phyloP scores from a whole-genome alignment of 108 stramenopile species.

The Epipyxis sp. region DNA sequence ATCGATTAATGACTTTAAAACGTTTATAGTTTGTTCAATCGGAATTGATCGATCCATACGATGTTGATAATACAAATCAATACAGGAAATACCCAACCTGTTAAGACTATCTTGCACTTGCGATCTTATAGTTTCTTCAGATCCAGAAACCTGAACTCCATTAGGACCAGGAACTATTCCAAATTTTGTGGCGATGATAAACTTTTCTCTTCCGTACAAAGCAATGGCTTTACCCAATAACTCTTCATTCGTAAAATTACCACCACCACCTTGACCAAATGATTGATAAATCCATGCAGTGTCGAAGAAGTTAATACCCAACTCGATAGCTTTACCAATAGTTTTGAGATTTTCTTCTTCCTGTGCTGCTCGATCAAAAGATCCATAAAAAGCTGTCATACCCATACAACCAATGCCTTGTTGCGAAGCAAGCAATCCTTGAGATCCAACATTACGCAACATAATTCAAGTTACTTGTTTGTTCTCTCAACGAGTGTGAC shows the following conservation, averaged over 20 bases:
- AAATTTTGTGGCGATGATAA: conserved; percentile 13
- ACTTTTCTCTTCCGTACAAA: conserved; percentile 5
- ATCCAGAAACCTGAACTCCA: background rate
- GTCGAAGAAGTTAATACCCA: conserved; percentile 11
- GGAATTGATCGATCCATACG: conserved; percentile 22
- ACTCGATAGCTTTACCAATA: conserved; percentile 5
- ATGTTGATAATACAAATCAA: conserved; percentile 50
- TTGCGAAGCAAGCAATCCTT: too few species aligned
- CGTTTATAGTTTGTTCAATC: conserved; percentile 8
- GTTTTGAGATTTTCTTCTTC: conserved; percentile 9
- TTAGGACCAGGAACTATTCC: background rate
- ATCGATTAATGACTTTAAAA: conserved; percentile 39
- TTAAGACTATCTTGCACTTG: conserved; percentile 30
- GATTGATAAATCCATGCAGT: conserved; percentile 8
- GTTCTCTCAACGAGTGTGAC: too few species aligned
- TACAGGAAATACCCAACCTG: conserved; percentile 32
- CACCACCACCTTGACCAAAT: conserved; percentile 20
- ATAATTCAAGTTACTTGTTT: too few species aligned
- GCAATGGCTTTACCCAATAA: background rate
- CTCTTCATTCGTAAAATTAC: conserved; percentile 21
- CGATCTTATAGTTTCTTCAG: background rate
- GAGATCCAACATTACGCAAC: too few species aligned
- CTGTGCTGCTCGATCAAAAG: conserved; percentile 3
- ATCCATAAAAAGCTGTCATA: conserved; percentile 21
- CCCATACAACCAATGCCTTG: conserved; percentile 24